Conservation (phyloP, 2,329 filamentous ascomycete genomes). For the Trichoderma arundinaceum region DNA sequence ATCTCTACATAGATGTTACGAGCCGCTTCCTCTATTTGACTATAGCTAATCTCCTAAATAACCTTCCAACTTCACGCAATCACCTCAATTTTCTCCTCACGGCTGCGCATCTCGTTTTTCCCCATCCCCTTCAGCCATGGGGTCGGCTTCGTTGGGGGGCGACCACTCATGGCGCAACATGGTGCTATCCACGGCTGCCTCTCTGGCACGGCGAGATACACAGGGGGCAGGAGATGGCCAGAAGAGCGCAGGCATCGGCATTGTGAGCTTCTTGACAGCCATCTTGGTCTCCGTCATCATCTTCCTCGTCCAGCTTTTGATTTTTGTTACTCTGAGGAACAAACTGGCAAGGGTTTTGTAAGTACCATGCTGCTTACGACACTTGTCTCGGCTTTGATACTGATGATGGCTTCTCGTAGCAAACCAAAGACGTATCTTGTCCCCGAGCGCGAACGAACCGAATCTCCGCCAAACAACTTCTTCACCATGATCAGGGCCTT, state of each 20-base stretch:
- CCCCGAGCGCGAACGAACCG: constrained; percentile 80
- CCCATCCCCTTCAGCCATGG: constrained; percentile 12
- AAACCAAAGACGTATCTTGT: constrained; percentile 87
- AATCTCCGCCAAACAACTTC: constrained; percentile 67
- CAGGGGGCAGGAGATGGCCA: constrained; percentile 20
- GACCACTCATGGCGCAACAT: background rate
- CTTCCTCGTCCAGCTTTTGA: constrained; percentile 66
- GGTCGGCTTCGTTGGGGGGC: constrained; percentile 10
- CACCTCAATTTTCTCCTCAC: background rate
- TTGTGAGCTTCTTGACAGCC: constrained; percentile 64
- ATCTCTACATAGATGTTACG: background rate
- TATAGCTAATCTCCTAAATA: background rate
- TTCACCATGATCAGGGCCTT: constrained; percentile 62
- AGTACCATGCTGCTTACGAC: constrained; percentile 39
- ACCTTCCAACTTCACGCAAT: background rate
- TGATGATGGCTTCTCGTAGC: constrained; percentile 47
- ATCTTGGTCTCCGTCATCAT: constrained; percentile 65
- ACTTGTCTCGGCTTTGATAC: background rate
- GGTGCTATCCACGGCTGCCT: constrained; percentile 2
- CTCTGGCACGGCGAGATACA: constrained; percentile 24
- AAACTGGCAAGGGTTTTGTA: constrained; percentile 85
- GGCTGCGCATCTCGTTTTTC: background rate
- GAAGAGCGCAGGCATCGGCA: constrained; percentile 46
- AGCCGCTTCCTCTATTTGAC: background rate
- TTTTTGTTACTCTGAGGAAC: constrained; percentile 79